These are phyloP conservation scores for Metroxylon sagu DNA, from an alignment of 176 grass and related monocot species.

Conservation along the genomic window DNA sequence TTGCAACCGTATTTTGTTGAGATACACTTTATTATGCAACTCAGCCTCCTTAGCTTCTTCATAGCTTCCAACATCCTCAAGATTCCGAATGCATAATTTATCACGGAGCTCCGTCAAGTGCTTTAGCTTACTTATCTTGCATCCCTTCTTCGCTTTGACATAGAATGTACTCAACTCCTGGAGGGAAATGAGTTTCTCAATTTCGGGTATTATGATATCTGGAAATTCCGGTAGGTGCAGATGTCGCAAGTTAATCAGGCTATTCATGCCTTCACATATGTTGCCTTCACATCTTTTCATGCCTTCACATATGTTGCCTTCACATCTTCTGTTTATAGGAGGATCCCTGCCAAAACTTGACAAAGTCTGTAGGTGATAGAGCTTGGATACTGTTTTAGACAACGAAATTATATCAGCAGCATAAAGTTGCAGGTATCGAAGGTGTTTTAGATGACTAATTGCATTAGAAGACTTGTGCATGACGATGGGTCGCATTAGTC, in stretches of 20 bases:
- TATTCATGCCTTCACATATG: background rate
- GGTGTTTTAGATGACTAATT: slow-evolving; percentile 28
- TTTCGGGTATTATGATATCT: slow-evolving; percentile 19
- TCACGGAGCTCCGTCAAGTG: slow-evolving; percentile 19
- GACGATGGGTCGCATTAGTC: background rate
- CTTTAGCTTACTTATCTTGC: slow-evolving; percentile 28
- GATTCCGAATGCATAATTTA: slow-evolving; percentile 22
- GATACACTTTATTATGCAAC: slow-evolving; percentile 23
- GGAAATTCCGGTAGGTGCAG: background rate
- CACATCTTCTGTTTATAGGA: no score
- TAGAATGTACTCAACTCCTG: slow-evolving; percentile 11
- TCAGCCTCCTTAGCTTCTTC: slow-evolving; percentile 22
- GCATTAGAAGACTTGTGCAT: slow-evolving; percentile 11
- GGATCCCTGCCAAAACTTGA: no score
- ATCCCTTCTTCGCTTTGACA: slow-evolving; percentile 13
- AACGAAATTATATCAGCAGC: background rate
- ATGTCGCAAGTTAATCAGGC: slow-evolving; percentile 36
- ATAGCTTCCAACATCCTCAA: slow-evolving; percentile 20
- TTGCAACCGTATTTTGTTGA: background rate
- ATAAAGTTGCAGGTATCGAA: slow-evolving; percentile 16
- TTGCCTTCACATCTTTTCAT: no score
- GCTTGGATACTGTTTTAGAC: slow-evolving; percentile 13
- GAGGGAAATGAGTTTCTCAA: slow-evolving; percentile 32
- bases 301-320: no score
- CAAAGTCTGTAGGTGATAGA: slow-evolving; percentile 22